Evolutionary conservation across 208 protist species (phyloP).

Genomic region (Acanthamoeba triangularis): DNA sequence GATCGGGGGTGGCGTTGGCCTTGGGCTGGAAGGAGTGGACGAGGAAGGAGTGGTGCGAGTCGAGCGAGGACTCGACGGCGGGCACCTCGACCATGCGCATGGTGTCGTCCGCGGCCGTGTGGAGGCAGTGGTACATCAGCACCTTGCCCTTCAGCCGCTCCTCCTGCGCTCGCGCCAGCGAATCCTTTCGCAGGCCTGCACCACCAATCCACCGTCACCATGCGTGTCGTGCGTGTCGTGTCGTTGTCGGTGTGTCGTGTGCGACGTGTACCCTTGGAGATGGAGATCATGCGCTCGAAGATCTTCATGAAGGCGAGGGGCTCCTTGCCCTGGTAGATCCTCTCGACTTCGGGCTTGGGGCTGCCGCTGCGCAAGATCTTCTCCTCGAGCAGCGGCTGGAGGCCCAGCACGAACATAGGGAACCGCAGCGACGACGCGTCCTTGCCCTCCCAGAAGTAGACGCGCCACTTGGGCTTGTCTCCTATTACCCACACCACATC

Average conservation of each 20-base stretch:
- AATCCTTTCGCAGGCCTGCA: constrained; percentile 29
- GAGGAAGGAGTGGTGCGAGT: constrained; percentile 56
- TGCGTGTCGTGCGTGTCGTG: no score
- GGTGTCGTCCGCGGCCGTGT: constrained; percentile 52
- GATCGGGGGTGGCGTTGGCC: neutral
- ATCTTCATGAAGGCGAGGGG: constrained; percentile 50
- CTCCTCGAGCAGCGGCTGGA: constrained; percentile 62
- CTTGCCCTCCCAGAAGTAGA: constrained; percentile 70
- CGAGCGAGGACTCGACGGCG: constrained; percentile 13
- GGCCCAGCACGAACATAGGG: constrained; percentile 67
- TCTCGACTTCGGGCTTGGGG: constrained; percentile 7
- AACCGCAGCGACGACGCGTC: constrained; percentile 62
- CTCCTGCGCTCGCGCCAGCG: constrained; percentile 26
- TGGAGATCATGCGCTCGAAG: constrained; percentile 57
- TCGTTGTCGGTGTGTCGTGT: neutral
- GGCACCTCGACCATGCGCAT: constrained; percentile 69
- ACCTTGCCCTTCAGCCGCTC: constrained; percentile 57
- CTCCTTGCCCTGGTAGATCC: constrained; percentile 56
- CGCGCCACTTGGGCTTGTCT: constrained; percentile 17
- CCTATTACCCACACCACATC: neutral
- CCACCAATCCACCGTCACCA: neutral
- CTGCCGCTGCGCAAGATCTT: constrained; percentile 54
- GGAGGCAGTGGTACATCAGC: constrained; percentile 59
- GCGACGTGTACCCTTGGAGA: constrained; percentile 17
- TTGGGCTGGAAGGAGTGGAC: constrained; percentile 66